Conservation (phyloP, 2,329 filamentous ascomycete genomes). For the Verticillium tricorpus region DNA sequence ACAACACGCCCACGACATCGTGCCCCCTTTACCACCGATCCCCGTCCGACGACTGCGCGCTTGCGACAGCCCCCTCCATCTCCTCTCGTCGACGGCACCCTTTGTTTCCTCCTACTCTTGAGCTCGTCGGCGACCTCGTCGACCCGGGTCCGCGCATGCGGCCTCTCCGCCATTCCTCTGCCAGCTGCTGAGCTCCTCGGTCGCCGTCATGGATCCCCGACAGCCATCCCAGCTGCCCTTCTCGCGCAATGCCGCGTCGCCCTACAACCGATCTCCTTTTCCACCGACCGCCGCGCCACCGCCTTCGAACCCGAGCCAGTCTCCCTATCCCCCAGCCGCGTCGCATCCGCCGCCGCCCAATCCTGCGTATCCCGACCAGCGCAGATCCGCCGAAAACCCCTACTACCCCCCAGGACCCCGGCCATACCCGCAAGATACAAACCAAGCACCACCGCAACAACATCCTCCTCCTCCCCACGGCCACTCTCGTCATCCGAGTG, state of each 20-base stretch:
- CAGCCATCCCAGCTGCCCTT: slow-evolving; percentile 27
- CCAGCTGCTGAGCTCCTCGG: slow-evolving; percentile 19
- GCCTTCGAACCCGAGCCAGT: slow-evolving; percentile 11
- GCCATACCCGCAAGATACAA: slow-evolving; percentile 24
- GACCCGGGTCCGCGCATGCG: slow-evolving; percentile 6
- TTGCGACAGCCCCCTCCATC: neutral
- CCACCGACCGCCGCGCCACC: slow-evolving; percentile 7
- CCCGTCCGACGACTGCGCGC: neutral
- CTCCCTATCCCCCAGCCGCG: slow-evolving; percentile 11
- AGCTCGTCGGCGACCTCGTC: slow-evolving; percentile 1
- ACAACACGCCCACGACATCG: slow-evolving; percentile 1
- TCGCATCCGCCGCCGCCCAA: slow-evolving; percentile 10
- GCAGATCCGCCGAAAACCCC: slow-evolving; percentile 38
- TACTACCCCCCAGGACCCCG: slow-evolving; percentile 32
- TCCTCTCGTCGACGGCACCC: neutral
- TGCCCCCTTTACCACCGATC: neutral
- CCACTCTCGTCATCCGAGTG: slow-evolving; percentile 38
- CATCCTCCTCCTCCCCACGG: slow-evolving; percentile 24
- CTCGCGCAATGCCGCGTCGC: slow-evolving; percentile 19
- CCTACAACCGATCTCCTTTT: slow-evolving; percentile 24
- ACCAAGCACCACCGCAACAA: slow-evolving; percentile 15
- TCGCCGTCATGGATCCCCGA: slow-evolving; percentile 23
- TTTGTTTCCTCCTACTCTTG: neutral
- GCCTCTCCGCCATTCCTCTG: slow-evolving; percentile 15
- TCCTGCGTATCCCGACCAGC: slow-evolving; percentile 26